A percentile compares a stretch with the other conserved stretches of the same genome.
These are phyloP conservation scores for Rubia tinctorum DNA, from an alignment of 305 asterid species.

Conservation along the genomic window DNA sequence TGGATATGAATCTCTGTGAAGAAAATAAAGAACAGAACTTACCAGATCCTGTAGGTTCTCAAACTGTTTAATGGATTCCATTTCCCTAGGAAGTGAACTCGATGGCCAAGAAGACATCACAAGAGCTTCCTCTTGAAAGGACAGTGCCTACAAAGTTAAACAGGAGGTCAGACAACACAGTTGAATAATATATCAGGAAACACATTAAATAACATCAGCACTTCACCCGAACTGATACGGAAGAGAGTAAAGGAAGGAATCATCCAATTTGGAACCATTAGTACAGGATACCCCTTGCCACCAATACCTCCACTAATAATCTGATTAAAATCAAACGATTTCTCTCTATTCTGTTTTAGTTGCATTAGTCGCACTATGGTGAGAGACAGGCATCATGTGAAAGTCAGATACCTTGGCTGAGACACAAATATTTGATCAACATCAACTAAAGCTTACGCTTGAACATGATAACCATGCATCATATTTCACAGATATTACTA, in stretches of 20 bases:
- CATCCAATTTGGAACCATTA: not conserved
- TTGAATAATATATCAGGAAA: not conserved
- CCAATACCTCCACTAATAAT: not conserved
- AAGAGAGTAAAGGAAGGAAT: not conserved
- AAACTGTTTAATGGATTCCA: constrained; percentile 68
- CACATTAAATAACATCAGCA: not conserved
- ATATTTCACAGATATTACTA: not conserved
- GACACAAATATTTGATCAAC: not conserved
- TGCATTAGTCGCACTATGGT: not conserved
- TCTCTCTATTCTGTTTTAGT: not conserved
- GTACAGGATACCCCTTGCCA: not conserved
- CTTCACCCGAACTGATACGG: not conserved
- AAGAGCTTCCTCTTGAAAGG: constrained; percentile 75
- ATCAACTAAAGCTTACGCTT: not conserved
- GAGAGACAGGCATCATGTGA: not conserved
- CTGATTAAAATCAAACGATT: not conserved
- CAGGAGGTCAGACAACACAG: not conserved
- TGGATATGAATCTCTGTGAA: not conserved
- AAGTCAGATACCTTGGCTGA: not conserved
- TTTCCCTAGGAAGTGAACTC: constrained; percentile 70
- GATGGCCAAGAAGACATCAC: constrained; percentile 86
- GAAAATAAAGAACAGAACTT: constrained; percentile 20
- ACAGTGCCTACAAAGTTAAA: constrained; percentile 61
- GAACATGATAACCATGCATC: not conserved
- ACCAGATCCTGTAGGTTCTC: constrained; percentile 94